Base-by-base conservation (phyloP, 176 grass and related monocot genomes). In the Neostapfia colusana region DNA sequence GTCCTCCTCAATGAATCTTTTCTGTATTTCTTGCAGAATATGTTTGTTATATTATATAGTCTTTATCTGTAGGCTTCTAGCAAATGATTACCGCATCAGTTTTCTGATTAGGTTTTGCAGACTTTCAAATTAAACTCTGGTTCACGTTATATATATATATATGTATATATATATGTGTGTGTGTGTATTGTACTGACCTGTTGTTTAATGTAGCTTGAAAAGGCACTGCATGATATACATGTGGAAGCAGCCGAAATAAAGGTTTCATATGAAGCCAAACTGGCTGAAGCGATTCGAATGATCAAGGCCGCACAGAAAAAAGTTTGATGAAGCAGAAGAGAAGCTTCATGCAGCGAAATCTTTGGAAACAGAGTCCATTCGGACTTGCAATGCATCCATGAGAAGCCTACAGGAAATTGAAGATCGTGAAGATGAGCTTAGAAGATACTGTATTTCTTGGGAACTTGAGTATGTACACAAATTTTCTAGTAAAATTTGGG, bases 331-430 rank as follows among this genome's bases (percentile, higher is more conserved):
- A 39, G 91, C 91, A 62, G 87, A 90, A 77, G 75, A 77, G 65
- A 99, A 86, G 38, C 64, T 99, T 74, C 87, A 88, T 17, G 27
- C 77, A 69, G 91, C 83, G 48, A 89, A 88, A 67, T 90, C 85
- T 62, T 77, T 92, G 63, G 86, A 99, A 76, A 70, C 78, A 75
- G 89, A 95, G 45, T 82, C 81, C 39, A 83, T 24, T 80, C 76
- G 74, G 15, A 59, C 80, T 26, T 83, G 43, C 31, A 87, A 79
- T 70, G 35, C 74, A 34, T 74, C 95, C 39, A 53, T 78, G 55
- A 89, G 91, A 82, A 99, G 73, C 42, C 85, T 90, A 84, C 89
- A 87, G 42, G 95, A 99, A 56, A 81, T 99, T 65, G 87, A 92
- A 82, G 89, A 88, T 45, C 91, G 83, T 46, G 95, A 95, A 78